Percentiles rank a stretch among this genome's conserved stretches.
Conservation (phyloP, 306 rosid genomes). For the Coriaria nepalensis region DNA sequence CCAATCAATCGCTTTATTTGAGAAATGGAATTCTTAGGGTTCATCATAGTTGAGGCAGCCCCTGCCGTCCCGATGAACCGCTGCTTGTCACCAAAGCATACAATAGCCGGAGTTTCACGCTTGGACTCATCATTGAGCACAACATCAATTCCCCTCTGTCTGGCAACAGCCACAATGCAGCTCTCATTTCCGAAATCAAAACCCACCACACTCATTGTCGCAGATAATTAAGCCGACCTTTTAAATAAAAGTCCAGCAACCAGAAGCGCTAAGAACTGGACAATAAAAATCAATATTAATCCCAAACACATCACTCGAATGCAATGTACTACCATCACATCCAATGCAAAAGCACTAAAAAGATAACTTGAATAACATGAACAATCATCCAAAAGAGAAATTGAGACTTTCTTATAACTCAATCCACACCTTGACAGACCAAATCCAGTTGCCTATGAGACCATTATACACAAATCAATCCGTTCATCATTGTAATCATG, state of each 20-base stretch:
- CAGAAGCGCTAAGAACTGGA: background rate
- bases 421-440: too few species aligned
- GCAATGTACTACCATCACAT: too few species aligned
- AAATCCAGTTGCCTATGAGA: too few species aligned
- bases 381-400: too few species aligned
- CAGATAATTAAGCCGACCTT: slow-evolving; percentile 2
- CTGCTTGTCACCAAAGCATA: slow-evolving; percentile 93
- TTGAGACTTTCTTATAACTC: too few species aligned
- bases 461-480: too few species aligned
- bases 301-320: too few species aligned
- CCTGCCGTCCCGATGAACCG: slow-evolving; percentile 93
- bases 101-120: slow-evolving; percentile 88
- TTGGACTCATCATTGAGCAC: slow-evolving; percentile 94
- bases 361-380: too few species aligned
- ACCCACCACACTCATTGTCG: slow-evolving; percentile 90
- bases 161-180: slow-evolving; percentile 89
- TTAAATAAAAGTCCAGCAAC: slow-evolving; percentile 1
- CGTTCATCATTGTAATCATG: too few species aligned
- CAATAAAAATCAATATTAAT: too few species aligned
- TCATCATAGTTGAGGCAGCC: slow-evolving; percentile 90
- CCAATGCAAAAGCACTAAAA: too few species aligned
- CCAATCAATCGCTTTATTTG: slow-evolving; percentile 81
- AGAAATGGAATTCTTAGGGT: slow-evolving; percentile 72
- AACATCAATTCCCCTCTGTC: slow-evolving; percentile 93
- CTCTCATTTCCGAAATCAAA: slow-evolving; percentile 96